These are phyloP conservation scores for Apiospora pterosperma DNA, from an alignment of 2,329 filamentous ascomycete species.

Conservation along the genomic window DNA sequence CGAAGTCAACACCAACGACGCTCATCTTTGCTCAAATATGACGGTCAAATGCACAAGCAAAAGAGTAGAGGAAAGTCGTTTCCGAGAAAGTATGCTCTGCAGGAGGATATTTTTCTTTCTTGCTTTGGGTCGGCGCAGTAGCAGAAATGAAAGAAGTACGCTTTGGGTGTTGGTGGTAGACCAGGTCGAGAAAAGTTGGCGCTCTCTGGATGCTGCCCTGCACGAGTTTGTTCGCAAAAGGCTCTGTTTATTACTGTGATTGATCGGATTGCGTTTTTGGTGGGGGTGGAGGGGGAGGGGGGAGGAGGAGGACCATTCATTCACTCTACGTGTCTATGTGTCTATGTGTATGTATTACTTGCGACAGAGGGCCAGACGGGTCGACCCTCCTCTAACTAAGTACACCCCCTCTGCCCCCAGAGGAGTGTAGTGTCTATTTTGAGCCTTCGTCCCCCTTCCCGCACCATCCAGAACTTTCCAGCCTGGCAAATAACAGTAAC, in stretches of 20 bases:
- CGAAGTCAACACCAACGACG: conserved; percentile 78
- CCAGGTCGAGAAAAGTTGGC: conserved; percentile 1
- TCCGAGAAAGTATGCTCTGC: conserved; percentile 1
- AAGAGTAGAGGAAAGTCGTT: conserved; percentile 8
- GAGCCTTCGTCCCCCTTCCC: neutral
- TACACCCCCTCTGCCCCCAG: conserved; percentile 6
- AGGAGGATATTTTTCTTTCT: neutral
- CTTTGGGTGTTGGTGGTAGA: neutral
- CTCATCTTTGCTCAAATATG: conserved; percentile 11
- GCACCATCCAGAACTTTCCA: conserved; percentile 13
- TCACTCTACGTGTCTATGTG: too few species aligned
- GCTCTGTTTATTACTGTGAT: neutral
- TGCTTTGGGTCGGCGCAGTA: neutral
- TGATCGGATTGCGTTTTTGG: conserved; percentile 1
- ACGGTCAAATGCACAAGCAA: conserved; percentile 7
- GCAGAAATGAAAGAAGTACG: neutral
- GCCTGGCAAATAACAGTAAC: neutral
- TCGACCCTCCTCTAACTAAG: conserved; percentile 9
- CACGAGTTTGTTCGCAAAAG: conserved; percentile 3
- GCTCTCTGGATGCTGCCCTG: conserved; percentile 4
- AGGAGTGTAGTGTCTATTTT: neutral
- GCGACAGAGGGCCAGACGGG: neutral
- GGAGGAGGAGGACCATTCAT: too few species aligned
- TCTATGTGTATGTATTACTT: too few species aligned
- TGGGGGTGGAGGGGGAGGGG: neutral